Evolutionary conservation across 306 rosid genomes (phyloP).

Genomic region (Purshia tridentata): DNA sequence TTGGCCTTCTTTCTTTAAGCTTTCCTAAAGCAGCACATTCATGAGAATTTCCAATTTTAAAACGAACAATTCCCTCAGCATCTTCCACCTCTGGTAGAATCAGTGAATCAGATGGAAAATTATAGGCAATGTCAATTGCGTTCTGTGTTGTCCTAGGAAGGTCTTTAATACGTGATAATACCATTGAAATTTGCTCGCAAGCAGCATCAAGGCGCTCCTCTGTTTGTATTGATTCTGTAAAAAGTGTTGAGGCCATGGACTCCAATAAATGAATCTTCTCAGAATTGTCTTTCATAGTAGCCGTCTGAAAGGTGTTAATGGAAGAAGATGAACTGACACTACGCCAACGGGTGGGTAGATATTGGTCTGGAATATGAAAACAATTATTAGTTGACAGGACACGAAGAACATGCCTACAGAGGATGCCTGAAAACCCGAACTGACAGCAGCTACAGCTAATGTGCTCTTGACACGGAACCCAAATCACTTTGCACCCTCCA

Average conservation of each 20-base stretch:
- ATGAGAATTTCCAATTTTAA: slow-evolving; percentile 49
- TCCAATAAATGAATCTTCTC: slow-evolving; percentile 58
- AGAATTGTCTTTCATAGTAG: slow-evolving; percentile 48
- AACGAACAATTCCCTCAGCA: slow-evolving; percentile 56
- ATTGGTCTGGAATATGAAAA: slow-evolving; percentile 75
- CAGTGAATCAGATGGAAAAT: slow-evolving; percentile 59
- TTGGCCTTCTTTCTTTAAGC: slow-evolving; percentile 68
- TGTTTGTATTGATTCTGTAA: slow-evolving; percentile 67
- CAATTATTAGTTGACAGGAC: slow-evolving; percentile 81
- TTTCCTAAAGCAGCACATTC: slow-evolving; percentile 59
- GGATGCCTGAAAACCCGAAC: slow-evolving; percentile 73
- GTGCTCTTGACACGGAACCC: slow-evolving; percentile 76
- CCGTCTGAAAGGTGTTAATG: slow-evolving; percentile 37
- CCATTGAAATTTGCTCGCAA: slow-evolving; percentile 66
- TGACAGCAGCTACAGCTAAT: slow-evolving; percentile 78
- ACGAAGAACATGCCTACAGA: slow-evolving; percentile 70
- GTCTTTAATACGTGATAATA: slow-evolving; percentile 54
- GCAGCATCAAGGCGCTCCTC: slow-evolving; percentile 73
- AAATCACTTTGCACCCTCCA: slow-evolving; percentile 79
- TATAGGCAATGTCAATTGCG: slow-evolving; percentile 43
- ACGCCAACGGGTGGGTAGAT: slow-evolving; percentile 70
- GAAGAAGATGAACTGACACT: slow-evolving; percentile 40
- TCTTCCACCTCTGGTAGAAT: slow-evolving; percentile 70
- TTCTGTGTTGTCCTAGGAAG: slow-evolving; percentile 57
- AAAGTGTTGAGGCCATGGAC: slow-evolving; percentile 59